Evolutionary conservation across 2,329 filamentous ascomycete species (phyloP).

Genomic region (Tolypocladium capitatum): DNA sequence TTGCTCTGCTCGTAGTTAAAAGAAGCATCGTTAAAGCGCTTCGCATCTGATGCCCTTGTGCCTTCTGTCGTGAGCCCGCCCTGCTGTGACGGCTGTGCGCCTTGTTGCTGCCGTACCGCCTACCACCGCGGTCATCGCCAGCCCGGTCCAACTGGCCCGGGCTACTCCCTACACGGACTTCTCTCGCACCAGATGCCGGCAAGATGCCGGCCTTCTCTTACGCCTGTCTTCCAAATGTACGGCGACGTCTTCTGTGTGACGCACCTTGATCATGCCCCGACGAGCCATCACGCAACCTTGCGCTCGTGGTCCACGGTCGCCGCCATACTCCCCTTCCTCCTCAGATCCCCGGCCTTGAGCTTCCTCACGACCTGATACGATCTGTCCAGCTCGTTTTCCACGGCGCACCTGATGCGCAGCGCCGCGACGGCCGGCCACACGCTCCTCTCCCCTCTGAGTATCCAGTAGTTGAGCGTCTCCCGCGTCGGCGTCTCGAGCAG

Average conservation of each 20-base stretch:
- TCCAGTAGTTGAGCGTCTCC: slow-evolving; percentile 72
- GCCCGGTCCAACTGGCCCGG: neutral
- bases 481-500: slow-evolving; percentile 73
- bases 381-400: slow-evolving; percentile 78
- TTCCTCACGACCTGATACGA: slow-evolving; percentile 71
- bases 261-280: neutral
- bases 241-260: neutral
- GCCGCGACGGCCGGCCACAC: slow-evolving; percentile 86
- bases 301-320: slow-evolving; percentile 10
- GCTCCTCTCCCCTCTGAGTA: slow-evolving; percentile 67
- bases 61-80: too few relatives aligned
- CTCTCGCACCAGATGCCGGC: too few relatives aligned
- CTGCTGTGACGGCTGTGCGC: too few relatives aligned
- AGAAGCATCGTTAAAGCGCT: too few relatives aligned
- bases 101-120: neutral
- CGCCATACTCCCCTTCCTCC: slow-evolving; percentile 30
- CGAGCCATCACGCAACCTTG: neutral
- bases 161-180: too few relatives aligned
- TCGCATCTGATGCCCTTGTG: too few relatives aligned
- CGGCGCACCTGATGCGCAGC: slow-evolving; percentile 65
- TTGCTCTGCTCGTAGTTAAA: too few relatives aligned
- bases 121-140: neutral
- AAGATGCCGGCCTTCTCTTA: neutral
- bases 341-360: slow-evolving; percentile 37
- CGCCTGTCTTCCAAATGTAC: neutral